Base-by-base conservation (phyloP, 2,329 filamentous ascomycete genomes). In the Fusarium verticillioides region DNA sequence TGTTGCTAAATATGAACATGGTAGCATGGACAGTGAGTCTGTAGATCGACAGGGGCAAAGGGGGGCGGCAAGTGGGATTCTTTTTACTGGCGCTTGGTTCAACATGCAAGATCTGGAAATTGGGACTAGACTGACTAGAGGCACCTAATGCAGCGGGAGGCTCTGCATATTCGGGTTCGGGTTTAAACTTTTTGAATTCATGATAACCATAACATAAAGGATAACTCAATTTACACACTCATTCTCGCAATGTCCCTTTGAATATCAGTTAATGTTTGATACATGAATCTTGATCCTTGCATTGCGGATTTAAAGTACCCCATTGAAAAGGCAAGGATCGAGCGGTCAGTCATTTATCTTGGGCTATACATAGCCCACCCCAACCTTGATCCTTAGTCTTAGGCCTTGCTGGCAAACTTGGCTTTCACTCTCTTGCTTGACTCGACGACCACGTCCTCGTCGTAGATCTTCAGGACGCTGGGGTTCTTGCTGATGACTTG, bases 401-500 rank as follows among this genome's bases (percentile, higher is more conserved):
- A 44, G 21, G 60, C 71, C 47, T 54, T 54, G 26, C 50, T 42
- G 19, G 21, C 65, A 23, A 77, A 50, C 49, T 77, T 72, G 10
- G 70, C 73, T 23, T 73, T 59, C 23, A 65, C 69, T 13, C 71
- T 73, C 74, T 73, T 77, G 16, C 74, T 74, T 13, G 16, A 39
- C 15, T 73, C 46, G 7, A 73, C 61, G 5, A 78, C 52, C 4
- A n/a, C 42, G 16, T 77, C 66, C 81, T 90, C 90, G 61, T 93
- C 80, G 76, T 85, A 94, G 66, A 92, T 90, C 53, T 83, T 85
- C 1, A 85, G 89, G 21, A 96, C 92, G 74, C 91, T 94, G 21
- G 91, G 88, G 63, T 93, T 87, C 66, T 84, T 84, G 9, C 86
- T 81, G 5, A 92, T 87, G 3, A 86, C 87, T 66, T 89, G 83